phyloP scores from a whole-genome alignment of 495 filamentous ascomycete species.

The Halenospora varia region DNA sequence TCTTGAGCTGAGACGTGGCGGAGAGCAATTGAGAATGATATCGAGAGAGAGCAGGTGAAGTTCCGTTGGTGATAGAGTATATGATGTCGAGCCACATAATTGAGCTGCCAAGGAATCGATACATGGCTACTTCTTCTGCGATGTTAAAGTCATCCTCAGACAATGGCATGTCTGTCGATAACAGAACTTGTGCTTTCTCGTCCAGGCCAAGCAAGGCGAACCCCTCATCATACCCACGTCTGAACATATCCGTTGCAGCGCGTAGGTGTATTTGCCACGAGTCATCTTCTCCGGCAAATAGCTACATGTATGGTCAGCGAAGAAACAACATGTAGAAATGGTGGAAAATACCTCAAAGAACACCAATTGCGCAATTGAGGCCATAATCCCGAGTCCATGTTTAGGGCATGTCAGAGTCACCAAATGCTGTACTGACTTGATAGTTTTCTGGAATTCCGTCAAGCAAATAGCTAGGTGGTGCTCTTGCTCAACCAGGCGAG shows the following conservation, averaged over 20 bases:
- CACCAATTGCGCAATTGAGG: conserved; percentile 13
- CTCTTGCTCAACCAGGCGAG: conserved; percentile 35
- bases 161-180: background rate
- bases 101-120: conserved; percentile 8
- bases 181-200: background rate
- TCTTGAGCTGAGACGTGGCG: conserved; percentile 9
- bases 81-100: conserved; percentile 18
- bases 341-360: conserved; percentile 27
- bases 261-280: conserved; percentile 18
- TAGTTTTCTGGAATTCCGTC: conserved; percentile 29
- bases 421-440: conserved; percentile 27
- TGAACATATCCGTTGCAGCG: conserved; percentile 11
- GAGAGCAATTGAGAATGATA: conserved; percentile 1
- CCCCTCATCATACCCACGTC: background rate
- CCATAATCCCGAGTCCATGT: conserved; percentile 18
- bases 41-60: background rate
- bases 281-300: conserved; percentile 6
- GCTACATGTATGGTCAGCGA: conserved; percentile 8
- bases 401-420: conserved; percentile 8
- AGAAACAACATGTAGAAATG: no score
- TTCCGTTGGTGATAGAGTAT: conserved; percentile 14
- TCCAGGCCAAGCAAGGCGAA: background rate
- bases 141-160: background rate
- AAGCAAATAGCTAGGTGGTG: conserved; percentile 38
- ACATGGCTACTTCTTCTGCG: conserved; percentile 1